phyloP scores from a whole-genome alignment of 2,329 filamentous ascomycete genomes.

The Cadophora luteo-olivacea region DNA sequence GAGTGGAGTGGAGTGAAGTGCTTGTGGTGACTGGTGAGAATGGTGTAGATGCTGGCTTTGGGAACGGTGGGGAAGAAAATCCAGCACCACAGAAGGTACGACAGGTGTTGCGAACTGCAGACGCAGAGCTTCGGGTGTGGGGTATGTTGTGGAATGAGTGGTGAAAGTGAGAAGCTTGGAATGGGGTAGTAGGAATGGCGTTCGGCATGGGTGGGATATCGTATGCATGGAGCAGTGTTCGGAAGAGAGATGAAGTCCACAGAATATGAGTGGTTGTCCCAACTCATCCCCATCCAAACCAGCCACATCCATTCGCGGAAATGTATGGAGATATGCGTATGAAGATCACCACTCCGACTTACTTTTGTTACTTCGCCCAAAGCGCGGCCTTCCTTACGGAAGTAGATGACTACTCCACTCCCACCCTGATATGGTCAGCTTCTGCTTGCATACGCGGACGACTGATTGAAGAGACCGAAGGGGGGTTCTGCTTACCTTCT shows the following conservation, averaged over 20 bases:
- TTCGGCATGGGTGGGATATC: constrained; percentile 44
- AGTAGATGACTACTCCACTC: constrained; percentile 78
- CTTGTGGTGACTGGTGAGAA: not conserved
- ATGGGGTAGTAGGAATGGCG: constrained; percentile 70
- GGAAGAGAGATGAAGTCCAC: constrained; percentile 25
- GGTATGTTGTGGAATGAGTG: constrained; percentile 19
- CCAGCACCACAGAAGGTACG: not conserved
- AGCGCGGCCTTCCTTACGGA: constrained; percentile 95
- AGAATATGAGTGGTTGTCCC: constrained; percentile 62
- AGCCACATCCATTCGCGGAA: constrained; percentile 59
- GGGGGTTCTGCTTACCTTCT: constrained; percentile 56
- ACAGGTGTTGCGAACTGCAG: not conserved
- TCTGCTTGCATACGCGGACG: not conserved
- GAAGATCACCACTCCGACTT: constrained; percentile 21
- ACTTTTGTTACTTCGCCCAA: constrained; percentile 77
- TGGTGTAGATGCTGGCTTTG: not conserved
- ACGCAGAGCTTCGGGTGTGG: constrained; percentile 52
- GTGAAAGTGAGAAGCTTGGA: constrained; percentile 28
- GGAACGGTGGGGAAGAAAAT: not conserved
- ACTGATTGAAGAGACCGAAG: constrained; percentile 4
- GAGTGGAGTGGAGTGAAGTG: not conserved
- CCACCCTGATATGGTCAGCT: constrained; percentile 33
- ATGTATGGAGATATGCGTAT: constrained; percentile 38
- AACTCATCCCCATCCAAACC: constrained; percentile 49
- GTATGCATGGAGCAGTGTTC: constrained; percentile 26